These are phyloP conservation scores for Lentinula novae-zelandiae DNA, from an alignment of 1,284 basidiomycete species.

Conservation along the genomic window DNA sequence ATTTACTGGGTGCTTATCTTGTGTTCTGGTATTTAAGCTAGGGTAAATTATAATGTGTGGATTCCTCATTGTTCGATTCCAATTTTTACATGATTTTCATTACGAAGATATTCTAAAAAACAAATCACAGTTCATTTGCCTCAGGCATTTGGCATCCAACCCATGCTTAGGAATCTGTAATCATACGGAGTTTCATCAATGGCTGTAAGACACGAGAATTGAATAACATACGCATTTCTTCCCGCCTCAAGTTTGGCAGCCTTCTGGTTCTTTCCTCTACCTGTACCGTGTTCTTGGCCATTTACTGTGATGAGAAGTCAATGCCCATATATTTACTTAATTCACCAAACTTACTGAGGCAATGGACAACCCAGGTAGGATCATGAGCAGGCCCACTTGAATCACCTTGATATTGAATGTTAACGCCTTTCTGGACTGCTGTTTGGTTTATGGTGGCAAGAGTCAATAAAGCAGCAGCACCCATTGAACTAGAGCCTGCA, in stretches of 20 bases:
- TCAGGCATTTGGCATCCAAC: not conserved
- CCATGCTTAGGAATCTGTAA: not conserved
- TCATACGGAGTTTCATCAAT: not conserved
- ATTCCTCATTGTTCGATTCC: no score
- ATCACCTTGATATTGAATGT: slow-evolving; percentile 39
- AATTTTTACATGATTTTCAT: no score
- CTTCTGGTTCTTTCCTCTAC: slow-evolving; percentile 48
- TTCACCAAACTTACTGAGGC: slow-evolving; percentile 35
- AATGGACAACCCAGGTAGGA: slow-evolving; percentile 51
- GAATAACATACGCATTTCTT: slow-evolving; percentile 37
- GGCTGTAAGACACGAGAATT: slow-evolving; percentile 13
- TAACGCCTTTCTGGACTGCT: slow-evolving; percentile 37
- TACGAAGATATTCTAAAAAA: no score
- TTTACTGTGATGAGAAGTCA: slow-evolving; percentile 34
- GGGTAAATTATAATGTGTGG: not conserved
- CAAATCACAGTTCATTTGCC: no score
- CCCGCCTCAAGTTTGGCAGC: slow-evolving; percentile 55
- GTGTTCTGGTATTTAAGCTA: slow-evolving; percentile 55
- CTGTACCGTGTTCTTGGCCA: slow-evolving; percentile 37
- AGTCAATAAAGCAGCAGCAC: slow-evolving; percentile 24
- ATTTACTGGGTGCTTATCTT: slow-evolving; percentile 56
- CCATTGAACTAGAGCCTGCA: slow-evolving; percentile 16
- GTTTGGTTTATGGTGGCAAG: slow-evolving; percentile 52
- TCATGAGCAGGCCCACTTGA: slow-evolving; percentile 40
- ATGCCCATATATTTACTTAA: not conserved